Evolutionary conservation across 345 rosid genomes (phyloP), one percentile per base, ranked within the genome.

Genomic region (Clarkia xantiana): DNA sequence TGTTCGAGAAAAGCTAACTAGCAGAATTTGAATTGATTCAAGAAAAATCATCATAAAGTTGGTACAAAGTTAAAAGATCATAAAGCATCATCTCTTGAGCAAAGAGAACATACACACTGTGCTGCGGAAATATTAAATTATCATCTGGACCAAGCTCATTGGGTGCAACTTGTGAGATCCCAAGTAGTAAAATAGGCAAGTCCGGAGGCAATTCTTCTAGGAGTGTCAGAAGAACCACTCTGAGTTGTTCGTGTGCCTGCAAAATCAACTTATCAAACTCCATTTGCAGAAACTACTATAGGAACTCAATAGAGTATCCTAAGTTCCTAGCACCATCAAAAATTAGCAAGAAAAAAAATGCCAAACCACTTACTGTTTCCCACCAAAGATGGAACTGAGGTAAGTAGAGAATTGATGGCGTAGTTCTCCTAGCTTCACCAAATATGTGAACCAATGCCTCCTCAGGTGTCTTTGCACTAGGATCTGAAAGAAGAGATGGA

Each of bases 401-500:
- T 61, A 91, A 70, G 57, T 91, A 86, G 55, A 91, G 86, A 59
- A 91, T 78, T 18, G 98, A 91, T 19, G 98, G 96, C 44, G 90
- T 91, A 4, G 87, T 76, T 78, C 94, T 84, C 72, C 96, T 80
- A 36, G 98, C 96, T 84, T 91, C 98, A 41, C 90, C 80, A 75
- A 91, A 91, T 70, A 91, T 82, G 69, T 91, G 98, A 45, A 91
- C 98, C 74, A 91, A 50, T 20, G 98, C 98, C 72, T 91, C 98
- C 71, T 91, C 98, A 9, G 98, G 93, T 40, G 95, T 86, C 78
- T 91, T 91, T 53, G 98, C 98, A 56, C 98, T 76, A 56, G 96
- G 98, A 78, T 91, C 98, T 14, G 95, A 91, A 58, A 91, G 95
- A 58, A 91, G 95, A 61, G 98, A 81, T 10, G 96, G 78, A 73